phyloP scores from a whole-genome alignment of 1,284 basidiomycete species.

The Moniliella sp. region DNA sequence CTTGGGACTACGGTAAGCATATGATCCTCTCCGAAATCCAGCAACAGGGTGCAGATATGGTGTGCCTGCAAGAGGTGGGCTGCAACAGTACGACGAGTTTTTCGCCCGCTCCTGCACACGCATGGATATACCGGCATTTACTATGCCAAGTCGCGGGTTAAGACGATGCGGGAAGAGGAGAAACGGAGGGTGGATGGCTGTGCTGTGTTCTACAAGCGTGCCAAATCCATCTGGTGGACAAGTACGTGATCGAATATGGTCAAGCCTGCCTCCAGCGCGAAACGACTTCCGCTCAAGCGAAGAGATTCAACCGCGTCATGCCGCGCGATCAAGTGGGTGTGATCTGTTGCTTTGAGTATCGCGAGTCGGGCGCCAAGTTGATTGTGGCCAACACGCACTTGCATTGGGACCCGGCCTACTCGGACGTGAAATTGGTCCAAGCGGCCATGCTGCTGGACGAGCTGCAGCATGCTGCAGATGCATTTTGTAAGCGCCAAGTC shows the following conservation, averaged over 20 bases:
- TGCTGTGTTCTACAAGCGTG: conserved; percentile 77
- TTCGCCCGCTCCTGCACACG: conserved; percentile 56
- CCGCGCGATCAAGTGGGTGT: conserved; percentile 86
- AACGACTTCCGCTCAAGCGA: conserved; percentile 89
- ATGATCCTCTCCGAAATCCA: conserved; percentile 68
- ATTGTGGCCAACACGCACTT: conserved; percentile 79
- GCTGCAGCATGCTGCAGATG: conserved; percentile 62
- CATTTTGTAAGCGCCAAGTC: conserved; percentile 64
- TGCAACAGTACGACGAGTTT: conserved; percentile 76
- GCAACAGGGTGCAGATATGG: conserved; percentile 62
- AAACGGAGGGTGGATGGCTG: conserved; percentile 77
- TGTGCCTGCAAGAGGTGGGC: conserved; percentile 83
- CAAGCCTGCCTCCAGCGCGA: conserved; percentile 72
- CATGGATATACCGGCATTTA: conserved; percentile 75
- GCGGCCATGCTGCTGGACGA: conserved; percentile 76
- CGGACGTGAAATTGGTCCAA: conserved; percentile 94
- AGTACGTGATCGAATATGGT: conserved; percentile 80
- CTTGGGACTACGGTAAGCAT: conserved; percentile 82
- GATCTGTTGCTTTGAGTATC: conserved; percentile 65
- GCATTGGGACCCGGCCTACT: conserved; percentile 73
- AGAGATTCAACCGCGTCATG: conserved; percentile 91
- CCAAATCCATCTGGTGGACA: conserved; percentile 71
- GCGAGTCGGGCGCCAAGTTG: conserved; percentile 59
- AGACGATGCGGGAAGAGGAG: conserved; percentile 76
- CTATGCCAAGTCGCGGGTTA: conserved; percentile 77